A percentile compares a stretch with the other conserved stretches of the same genome.
Evolutionary conservation across 1,284 basidiomycete species (phyloP).

Genomic region (Phlebopus sp.): DNA sequence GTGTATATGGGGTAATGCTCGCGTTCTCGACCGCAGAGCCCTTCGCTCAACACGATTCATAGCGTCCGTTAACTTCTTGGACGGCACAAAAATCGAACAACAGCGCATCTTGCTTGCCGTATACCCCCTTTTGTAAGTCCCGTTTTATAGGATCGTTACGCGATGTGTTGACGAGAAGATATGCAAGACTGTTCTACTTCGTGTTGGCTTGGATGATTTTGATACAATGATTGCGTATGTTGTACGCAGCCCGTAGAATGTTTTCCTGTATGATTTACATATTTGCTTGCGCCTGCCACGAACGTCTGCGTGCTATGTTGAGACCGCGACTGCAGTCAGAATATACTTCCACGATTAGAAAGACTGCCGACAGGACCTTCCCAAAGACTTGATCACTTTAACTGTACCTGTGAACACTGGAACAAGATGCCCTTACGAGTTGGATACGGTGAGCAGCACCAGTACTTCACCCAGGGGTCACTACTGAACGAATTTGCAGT

Average conservation of each 20-base stretch:
- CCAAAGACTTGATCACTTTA: neutral
- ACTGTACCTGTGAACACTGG: neutral
- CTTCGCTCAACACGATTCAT: constrained; percentile 9
- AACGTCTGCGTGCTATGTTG: neutral
- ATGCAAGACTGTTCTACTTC: constrained; percentile 73
- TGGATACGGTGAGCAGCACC: constrained; percentile 27
- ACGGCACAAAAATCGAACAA: constrained; percentile 88
- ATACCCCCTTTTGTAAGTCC: constrained; percentile 77
- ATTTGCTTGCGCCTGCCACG: constrained; percentile 1
- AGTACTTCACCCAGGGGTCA: neutral
- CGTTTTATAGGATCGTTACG: neutral
- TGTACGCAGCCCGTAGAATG: constrained; percentile 10
- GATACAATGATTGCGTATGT: constrained; percentile 56
- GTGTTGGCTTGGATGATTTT: constrained; percentile 93
- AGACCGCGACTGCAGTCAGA: too few relatives aligned
- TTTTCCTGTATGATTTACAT: constrained; percentile 14
- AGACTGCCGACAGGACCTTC: too few relatives aligned
- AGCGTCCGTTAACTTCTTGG: constrained; percentile 94
- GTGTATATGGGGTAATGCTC: constrained; percentile 86
- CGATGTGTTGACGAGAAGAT: neutral
- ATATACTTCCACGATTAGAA: too few relatives aligned
- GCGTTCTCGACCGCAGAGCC: neutral
- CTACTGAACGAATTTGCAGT: constrained; percentile 41
- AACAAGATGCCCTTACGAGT: constrained; percentile 26
- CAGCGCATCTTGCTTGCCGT: constrained; percentile 87